phyloP scores from a whole-genome alignment of 1,284 basidiomycete genomes.

The Ceratobasidium sp. region DNA sequence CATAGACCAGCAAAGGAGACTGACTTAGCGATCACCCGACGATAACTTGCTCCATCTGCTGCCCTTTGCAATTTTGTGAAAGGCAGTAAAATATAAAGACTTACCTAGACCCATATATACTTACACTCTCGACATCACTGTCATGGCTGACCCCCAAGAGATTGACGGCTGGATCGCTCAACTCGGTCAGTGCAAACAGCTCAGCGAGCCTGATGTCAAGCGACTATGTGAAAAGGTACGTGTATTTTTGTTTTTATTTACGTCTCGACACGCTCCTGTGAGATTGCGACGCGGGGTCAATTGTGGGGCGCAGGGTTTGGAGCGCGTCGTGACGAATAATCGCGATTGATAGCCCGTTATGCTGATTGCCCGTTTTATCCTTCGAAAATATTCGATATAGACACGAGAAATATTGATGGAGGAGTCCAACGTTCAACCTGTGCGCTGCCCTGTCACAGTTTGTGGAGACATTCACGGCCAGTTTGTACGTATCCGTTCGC shows the following conservation, averaged over 20 bases:
- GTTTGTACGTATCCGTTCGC: constrained; percentile 81
- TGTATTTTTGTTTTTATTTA: constrained; percentile 47
- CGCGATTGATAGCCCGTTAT: constrained; percentile 30
- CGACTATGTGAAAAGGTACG: constrained; percentile 98
- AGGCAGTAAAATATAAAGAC: constrained; percentile 41
- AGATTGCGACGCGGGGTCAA: constrained; percentile 26
- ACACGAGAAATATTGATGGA: constrained; percentile 98
- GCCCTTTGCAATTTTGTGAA: constrained; percentile 45
- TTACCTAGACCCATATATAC: constrained; percentile 16
- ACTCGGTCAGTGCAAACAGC: constrained; percentile 97
- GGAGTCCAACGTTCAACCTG: constrained; percentile 97
- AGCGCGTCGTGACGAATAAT: constrained; percentile 36
- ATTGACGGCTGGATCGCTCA: constrained; percentile 97
- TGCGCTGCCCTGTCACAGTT: constrained; percentile 96
- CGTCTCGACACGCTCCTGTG: constrained; percentile 51
- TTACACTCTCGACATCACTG: not conserved
- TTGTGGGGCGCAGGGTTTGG: constrained; percentile 44
- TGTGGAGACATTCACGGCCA: constrained; percentile 99
- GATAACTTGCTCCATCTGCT: constrained; percentile 38
- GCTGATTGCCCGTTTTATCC: constrained; percentile 34
- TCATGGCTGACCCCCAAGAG: constrained; percentile 63
- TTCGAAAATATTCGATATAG: constrained; percentile 63
- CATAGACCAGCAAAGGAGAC: constrained; percentile 30
- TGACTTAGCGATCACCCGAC: constrained; percentile 42
- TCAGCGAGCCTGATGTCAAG: constrained; percentile 96